Conservation (phyloP, 768 basidiomycete genomes). For the Podaxis sp. region DNA sequence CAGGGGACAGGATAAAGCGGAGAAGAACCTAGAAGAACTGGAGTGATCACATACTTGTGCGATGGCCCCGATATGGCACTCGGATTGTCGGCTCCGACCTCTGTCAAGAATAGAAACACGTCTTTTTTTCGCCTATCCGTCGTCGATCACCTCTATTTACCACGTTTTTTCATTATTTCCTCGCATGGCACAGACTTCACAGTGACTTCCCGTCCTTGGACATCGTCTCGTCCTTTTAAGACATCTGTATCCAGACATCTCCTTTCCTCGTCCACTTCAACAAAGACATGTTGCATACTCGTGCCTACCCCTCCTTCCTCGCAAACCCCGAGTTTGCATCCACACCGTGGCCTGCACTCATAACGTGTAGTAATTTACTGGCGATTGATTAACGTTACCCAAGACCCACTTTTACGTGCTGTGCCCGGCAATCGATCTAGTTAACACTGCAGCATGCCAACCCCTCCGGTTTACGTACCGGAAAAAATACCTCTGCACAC, state of each 20-base stretch:
- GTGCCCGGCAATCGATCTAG: slow-evolving; percentile 1
- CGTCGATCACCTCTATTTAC: neutral
- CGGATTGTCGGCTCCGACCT: neutral
- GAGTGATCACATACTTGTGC: neutral
- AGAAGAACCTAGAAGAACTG: neutral
- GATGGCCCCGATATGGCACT: neutral
- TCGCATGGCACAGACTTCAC: neutral
- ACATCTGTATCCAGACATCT: neutral
- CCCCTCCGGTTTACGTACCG: slow-evolving; percentile 8
- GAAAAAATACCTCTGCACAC: neutral
- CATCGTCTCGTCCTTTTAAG: neutral
- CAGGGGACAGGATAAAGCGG: slow-evolving; percentile 1
- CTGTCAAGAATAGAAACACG: slow-evolving; percentile 1
- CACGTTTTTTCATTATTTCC: neutral
- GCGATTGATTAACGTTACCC: slow-evolving; percentile 3
- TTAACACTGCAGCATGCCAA: slow-evolving; percentile 2
- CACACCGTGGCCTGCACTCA: neutral
- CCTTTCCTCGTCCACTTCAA: neutral
- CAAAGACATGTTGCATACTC: slow-evolving; percentile 10
- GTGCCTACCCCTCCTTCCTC: slow-evolving; percentile 1
- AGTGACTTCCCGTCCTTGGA: neutral
- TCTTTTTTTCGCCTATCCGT: neutral
- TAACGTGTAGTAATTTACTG: neutral
- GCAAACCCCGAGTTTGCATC: slow-evolving; percentile 1
- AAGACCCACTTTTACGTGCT: slow-evolving; percentile 11